Conservation (phyloP, 331 rosid genomes). For the Prunus yedoensis region DNA sequence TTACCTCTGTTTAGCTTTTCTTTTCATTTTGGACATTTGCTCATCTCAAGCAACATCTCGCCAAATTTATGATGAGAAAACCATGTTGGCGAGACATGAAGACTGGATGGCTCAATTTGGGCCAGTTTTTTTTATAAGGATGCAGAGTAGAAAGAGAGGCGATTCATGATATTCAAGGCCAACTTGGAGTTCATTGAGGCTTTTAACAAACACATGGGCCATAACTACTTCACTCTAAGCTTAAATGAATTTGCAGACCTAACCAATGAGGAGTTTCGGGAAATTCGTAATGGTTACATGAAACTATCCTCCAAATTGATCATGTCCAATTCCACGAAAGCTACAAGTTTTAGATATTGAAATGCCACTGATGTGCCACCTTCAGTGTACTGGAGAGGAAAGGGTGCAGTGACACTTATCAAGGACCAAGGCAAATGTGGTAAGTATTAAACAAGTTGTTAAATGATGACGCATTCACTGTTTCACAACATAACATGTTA, state of each 20-base stretch:
- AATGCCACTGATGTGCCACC: conserved; percentile 16
- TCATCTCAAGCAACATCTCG: too few relatives aligned
- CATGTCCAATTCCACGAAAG: neutral
- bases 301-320: neutral
- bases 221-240: neutral
- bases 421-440: conserved; percentile 21
- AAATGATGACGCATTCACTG: too few relatives aligned
- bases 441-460: neutral
- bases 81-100: too few relatives aligned
- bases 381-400: conserved; percentile 20
- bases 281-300: conserved; percentile 3
- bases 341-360: conserved; percentile 1
- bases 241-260: conserved; percentile 20
- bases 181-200: conserved; percentile 11
- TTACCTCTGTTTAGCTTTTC: too few relatives aligned
- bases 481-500: neutral
- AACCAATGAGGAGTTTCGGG: conserved; percentile 20
- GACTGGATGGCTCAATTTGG: conserved; percentile 34
- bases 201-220: neutral
- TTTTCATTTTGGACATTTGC: too few relatives aligned
- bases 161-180: conserved; percentile 23
- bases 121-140: conserved; percentile 13
- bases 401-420: conserved; percentile 20
- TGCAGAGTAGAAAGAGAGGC: conserved; percentile 21
- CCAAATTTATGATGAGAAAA: too few relatives aligned